These are phyloP conservation scores for Colletotrichum nymphaeae DNA, from an alignment of 2,329 filamentous ascomycete species.

Conservation along the genomic window DNA sequence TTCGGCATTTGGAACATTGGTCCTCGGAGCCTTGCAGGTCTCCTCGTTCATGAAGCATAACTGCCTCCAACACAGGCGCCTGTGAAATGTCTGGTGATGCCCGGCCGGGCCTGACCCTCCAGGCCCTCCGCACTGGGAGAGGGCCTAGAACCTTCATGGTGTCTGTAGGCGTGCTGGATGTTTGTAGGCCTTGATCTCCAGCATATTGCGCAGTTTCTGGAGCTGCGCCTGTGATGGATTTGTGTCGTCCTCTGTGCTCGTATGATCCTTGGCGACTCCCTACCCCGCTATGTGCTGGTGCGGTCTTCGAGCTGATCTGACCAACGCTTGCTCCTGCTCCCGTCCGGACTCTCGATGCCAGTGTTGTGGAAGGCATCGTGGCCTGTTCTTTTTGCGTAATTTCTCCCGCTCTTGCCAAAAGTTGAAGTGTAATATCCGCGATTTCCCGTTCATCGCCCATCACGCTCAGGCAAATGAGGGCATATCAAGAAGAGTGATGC, in stretches of 20 bases:
- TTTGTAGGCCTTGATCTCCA: neutral
- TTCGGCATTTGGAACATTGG: slow-evolving; percentile 39
- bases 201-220: neutral
- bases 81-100: slow-evolving; percentile 5
- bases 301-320: neutral
- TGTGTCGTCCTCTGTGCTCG: slow-evolving; percentile 3
- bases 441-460: slow-evolving; percentile 27
- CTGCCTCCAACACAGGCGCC: slow-evolving; percentile 36
- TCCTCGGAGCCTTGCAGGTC: slow-evolving; percentile 33
- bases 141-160: neutral
- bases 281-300: neutral
- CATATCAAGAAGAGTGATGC: neutral
- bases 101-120: neutral
- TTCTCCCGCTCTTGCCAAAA: slow-evolving; percentile 17
- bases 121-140: slow-evolving; percentile 16
- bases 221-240: neutral
- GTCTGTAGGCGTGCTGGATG: neutral
- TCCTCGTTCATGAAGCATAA: slow-evolving; percentile 42
- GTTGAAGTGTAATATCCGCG: slow-evolving; percentile 13
- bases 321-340: neutral
- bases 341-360: neutral
- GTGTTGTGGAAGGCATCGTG: slow-evolving; percentile 12
- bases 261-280: neutral
- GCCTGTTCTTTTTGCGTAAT: neutral
- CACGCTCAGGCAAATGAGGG: neutral